Evolutionary conservation across 306 rosid genomes (phyloP), one percentile per base, ranked within the genome.

Genomic region (Malus sieversii): DNA sequence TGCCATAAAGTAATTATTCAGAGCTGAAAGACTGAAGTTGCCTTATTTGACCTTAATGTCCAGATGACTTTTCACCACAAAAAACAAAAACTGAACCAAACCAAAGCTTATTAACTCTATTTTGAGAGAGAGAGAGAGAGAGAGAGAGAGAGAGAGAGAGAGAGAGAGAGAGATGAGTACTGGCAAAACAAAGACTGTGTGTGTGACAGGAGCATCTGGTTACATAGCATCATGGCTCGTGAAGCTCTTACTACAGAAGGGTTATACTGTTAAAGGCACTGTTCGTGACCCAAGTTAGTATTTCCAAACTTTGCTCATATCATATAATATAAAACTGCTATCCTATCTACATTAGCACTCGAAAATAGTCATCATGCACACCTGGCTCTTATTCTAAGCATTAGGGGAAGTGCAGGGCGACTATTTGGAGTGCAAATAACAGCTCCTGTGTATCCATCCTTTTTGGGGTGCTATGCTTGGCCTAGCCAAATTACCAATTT

Each of bases 171-270:
- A 78, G 40, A 81, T 84, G 87, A 72, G 42, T 15, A 15, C 20
- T n/a, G 42, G 57, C 13, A 13, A 3, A 57, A 82, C 48, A 30
- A 85, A 79, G 66, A 38, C 76, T 13, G 90, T 88, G n/a, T 71
- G 86, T 66, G 88, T 88, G 7, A 88, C 85, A 0, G 88, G 90
- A 71, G 92, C 79, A 35, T 88, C 90, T 13, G 90, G 92, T n/a
- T 84, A 22, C 44, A 84, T 88, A 46, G 92, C 88, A 66, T 86
- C 90, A 53, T 88, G 92, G 90, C 46, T 84, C 0, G 79, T 88
- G 23, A 86, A 86, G 80, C 67, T 86, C 22, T 88, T 88, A 13
- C 84, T 88, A 13, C 83, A 74, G 13, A 78, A 79, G 29, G 88
- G 85, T 10, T 86, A 88, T 75, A 75, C 78, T 3, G 83, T 88